A percentile compares a stretch with the other conserved stretches of the same genome.
Evolutionary conservation across 305 asterid genomes (phyloP).

Genomic region (Fraxinus velutina): DNA sequence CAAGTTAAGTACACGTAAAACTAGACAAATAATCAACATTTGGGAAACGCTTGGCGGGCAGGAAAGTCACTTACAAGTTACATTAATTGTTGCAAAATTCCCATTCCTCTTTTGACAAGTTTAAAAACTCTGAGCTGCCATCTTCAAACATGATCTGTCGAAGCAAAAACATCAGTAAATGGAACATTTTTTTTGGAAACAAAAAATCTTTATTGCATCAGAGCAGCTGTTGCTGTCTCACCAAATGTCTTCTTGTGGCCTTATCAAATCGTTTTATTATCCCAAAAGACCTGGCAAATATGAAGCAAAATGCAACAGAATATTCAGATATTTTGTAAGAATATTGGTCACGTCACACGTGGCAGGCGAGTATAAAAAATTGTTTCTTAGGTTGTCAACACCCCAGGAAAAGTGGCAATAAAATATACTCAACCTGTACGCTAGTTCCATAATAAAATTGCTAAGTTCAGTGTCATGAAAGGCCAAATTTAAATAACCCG

Average conservation of each 20-base stretch:
- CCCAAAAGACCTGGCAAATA: conserved; percentile 69
- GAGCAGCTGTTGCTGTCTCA: conserved; percentile 35
- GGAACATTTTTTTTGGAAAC: neutral
- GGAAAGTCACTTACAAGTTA: conserved; percentile 40
- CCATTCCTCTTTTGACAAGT: conserved; percentile 84
- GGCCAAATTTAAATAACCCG: neutral
- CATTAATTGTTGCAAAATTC: conserved; percentile 50
- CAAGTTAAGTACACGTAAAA: neutral
- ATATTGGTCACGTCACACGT: neutral
- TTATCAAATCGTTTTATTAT: conserved; percentile 58
- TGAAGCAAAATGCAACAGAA: neutral
- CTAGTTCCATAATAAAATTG: neutral
- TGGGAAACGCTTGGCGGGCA: neutral
- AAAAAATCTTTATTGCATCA: neutral
- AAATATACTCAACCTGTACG: neutral
- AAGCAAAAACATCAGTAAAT: conserved; percentile 4
- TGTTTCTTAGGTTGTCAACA: neutral
- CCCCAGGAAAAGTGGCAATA: neutral
- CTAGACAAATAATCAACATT: neutral
- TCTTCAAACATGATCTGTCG: conserved; percentile 84
- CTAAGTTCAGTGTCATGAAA: neutral
- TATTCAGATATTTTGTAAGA: conserved; percentile 16
- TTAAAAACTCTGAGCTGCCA: conserved; percentile 59
- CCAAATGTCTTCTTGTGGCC: conserved; percentile 71
- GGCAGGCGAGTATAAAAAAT: neutral